Percentiles rank a stretch among this genome's conserved stretches.
These are phyloP conservation scores for Penicillium corylophilum DNA, from an alignment of 2,329 filamentous ascomycete species.

Conservation along the genomic window DNA sequence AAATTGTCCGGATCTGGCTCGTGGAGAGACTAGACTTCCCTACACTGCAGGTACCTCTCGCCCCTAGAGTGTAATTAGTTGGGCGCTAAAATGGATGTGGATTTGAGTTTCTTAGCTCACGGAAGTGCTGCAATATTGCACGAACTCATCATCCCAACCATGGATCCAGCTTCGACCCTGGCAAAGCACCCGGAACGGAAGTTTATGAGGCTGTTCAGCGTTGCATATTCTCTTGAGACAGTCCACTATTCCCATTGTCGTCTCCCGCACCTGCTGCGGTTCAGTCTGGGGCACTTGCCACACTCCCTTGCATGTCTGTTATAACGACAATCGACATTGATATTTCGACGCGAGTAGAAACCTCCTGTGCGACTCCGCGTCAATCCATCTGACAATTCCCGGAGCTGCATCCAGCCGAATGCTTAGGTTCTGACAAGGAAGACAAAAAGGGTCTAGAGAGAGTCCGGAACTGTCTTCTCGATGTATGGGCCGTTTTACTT, in stretches of 20 bases:
- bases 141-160: conserved; percentile 18
- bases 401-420: conserved; percentile 21
- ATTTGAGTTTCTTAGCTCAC: conserved; percentile 13
- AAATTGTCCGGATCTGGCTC: conserved; percentile 18
- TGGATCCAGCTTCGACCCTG: conserved; percentile 17
- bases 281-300: conserved; percentile 21
- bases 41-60: conserved; percentile 22
- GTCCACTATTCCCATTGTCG: not conserved
- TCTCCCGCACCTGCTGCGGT: not conserved
- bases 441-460: not conserved
- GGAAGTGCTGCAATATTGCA: conserved; percentile 7
- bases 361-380: conserved; percentile 11
- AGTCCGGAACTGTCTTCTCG: conserved; percentile 1
- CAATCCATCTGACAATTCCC: not conserved
- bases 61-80: conserved; percentile 1
- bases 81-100: not conserved
- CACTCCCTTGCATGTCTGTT: not conserved
- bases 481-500: conserved; percentile 5
- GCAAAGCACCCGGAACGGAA: conserved; percentile 11
- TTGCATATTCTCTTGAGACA: conserved; percentile 18
- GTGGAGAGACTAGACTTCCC: not conserved
- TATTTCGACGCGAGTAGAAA: conserved; percentile 5
- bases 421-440: conserved; percentile 10
- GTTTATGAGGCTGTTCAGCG: conserved; percentile 2
- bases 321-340: conserved; percentile 1